Percentiles rank a stretch among this genome's conserved stretches.
Evolutionary conservation across 2,329 filamentous ascomycete genomes (phyloP).

Genomic region (Arthrobotrys entomopaga): DNA sequence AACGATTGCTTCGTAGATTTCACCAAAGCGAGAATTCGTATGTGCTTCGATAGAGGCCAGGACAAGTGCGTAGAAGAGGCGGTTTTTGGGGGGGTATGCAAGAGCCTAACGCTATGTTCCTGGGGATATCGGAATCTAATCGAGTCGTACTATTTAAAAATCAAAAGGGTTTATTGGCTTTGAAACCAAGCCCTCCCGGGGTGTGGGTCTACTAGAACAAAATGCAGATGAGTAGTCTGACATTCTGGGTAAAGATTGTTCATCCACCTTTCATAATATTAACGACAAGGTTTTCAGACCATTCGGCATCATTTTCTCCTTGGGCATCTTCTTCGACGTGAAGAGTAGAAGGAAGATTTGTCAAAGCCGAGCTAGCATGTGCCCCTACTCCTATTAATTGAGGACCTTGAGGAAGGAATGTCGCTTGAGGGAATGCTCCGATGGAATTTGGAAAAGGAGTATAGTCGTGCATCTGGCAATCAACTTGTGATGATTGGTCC

Average conservation of each 20-base stretch:
- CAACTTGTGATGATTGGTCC: constrained; percentile 48
- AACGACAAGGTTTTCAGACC: constrained; percentile 41
- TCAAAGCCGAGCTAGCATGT: constrained; percentile 36
- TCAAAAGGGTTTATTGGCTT: no score
- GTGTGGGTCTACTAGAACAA: no score
- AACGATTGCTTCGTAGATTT: no score
- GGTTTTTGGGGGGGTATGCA: no score
- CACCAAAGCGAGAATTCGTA: no score
- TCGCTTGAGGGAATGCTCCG: not conserved
- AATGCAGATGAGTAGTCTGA: no score
- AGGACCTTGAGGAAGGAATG: constrained; percentile 33
- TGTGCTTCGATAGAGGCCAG: no score
- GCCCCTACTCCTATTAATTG: constrained; percentile 47
- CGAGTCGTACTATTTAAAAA: no score
- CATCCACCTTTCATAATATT: constrained; percentile 47
- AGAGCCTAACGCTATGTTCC: no score
- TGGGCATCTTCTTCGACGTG: constrained; percentile 51
- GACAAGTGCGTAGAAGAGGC: no score
- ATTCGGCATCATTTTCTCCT: constrained; percentile 49
- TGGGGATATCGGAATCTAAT: no score
- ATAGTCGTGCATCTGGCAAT: constrained; percentile 32
- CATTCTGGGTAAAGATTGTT: not conserved
- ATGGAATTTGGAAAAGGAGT: constrained; percentile 30
- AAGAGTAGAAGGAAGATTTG: constrained; percentile 43
- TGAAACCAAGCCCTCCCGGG: no score